These are phyloP conservation scores for Oryza punctata DNA, from an alignment of 176 grass and related monocot genomes.

Conservation along the genomic window DNA sequence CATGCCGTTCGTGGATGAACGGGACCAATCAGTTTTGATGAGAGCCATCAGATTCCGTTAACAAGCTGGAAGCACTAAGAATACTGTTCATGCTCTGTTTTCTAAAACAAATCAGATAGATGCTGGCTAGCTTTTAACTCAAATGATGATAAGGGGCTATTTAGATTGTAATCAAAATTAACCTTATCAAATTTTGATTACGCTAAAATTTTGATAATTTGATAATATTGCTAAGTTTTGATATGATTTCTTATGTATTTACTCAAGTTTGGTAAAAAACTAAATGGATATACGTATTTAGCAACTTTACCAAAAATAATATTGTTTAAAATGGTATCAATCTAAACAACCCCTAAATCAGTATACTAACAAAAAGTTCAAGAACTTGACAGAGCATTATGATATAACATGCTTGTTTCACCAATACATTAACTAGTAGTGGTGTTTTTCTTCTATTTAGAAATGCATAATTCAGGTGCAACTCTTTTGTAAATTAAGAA, in stretches of 20 bases:
- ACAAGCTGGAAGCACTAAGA: constrained; percentile 46
- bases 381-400: constrained; percentile 24
- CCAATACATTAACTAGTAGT: constrained; percentile 8
- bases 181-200: too few relatives aligned
- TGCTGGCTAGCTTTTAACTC: constrained; percentile 13
- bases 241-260: too few relatives aligned
- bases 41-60: constrained; percentile 43
- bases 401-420: constrained; percentile 5
- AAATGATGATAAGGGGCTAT: too few relatives aligned
- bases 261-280: too few relatives aligned
- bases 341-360: too few relatives aligned
- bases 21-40: constrained; percentile 44
- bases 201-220: too few relatives aligned
- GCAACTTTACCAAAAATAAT: too few relatives aligned
- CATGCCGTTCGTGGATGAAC: constrained; percentile 38
- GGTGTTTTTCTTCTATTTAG: neutral
- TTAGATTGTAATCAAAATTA: too few relatives aligned
- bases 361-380: constrained; percentile 26
- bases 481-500: neutral
- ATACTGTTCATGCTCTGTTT: neutral
- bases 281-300: too few relatives aligned
- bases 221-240: too few relatives aligned
- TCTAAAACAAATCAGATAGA: constrained; percentile 2
- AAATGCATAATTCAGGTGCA: neutral
- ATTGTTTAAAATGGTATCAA: too few relatives aligned